Evolutionary conservation across 2,329 filamentous ascomycete genomes (phyloP), one percentile per base, ranked within the genome.

Genomic region (Neophaeococcomyces mojaviensis): DNA sequence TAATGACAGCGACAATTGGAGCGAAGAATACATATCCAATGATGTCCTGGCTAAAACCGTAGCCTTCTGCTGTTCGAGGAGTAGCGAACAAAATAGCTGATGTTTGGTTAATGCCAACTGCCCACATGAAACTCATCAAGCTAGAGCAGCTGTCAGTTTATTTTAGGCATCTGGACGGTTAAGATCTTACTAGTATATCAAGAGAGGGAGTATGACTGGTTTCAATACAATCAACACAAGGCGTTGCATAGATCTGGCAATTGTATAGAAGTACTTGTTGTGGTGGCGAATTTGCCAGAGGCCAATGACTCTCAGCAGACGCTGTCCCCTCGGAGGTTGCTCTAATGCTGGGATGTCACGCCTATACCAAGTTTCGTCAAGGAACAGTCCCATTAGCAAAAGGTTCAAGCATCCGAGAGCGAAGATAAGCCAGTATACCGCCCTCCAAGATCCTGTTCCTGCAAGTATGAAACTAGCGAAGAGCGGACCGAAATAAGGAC

Each of bases 11-110:
- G 1, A 78, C 68, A 20, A 80, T 67, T 2, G 74, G 74, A 0
- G 75, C 73, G 57, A 81, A 79, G 61, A 81, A 79, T 56, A 80
- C 77, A 51, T 67, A 70, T 1, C 70, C 76, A 39, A 78, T 72
- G 42, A 72, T 65, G 37, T 67, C 67, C 0, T 68, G 65, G 0
- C 67, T 70, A 55, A 78, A 76, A 9, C 67, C 64, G 55, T 78
- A 77, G 3, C 74, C 59, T n/a, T n/a, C n/a, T n/a, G n/a, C n/a
- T n/a, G n/a, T n/a, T n/a, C n/a, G n/a, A 0, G 69, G 69, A 1
- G 65, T 63, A 2, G 78, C 62, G 47, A 78, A 71, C n/a, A n/a
- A n/a, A 16, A 77, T 73, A 36, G 72, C 64, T 1, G 77, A 63
- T 0, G 75, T 77, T 1, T 74, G 77, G 55, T 79, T 78, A 58